A percentile compares a stretch with the other conserved stretches of the same genome.
Evolutionary conservation across 2,329 filamentous ascomycete species (phyloP).

Genomic region (Mariannaea sp.): DNA sequence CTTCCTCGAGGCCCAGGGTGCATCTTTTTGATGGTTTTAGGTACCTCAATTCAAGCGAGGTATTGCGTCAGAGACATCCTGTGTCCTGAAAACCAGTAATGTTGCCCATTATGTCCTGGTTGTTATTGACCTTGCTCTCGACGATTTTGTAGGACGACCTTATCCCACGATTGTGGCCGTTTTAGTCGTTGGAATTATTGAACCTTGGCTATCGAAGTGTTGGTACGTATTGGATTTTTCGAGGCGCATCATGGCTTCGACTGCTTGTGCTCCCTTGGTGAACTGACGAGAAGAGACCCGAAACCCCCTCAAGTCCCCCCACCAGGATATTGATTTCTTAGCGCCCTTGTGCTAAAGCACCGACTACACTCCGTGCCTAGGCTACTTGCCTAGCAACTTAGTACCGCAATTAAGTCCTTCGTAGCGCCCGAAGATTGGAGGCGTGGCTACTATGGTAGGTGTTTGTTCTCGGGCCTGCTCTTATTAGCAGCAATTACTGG

Average conservation of each 20-base stretch:
- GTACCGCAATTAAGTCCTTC: no score
- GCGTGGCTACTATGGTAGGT: slow-evolving; percentile 7
- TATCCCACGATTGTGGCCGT: slow-evolving; percentile 7
- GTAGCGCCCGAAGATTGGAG: neutral
- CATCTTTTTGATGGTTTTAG: slow-evolving; percentile 2
- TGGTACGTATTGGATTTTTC: slow-evolving; percentile 4
- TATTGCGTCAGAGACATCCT: slow-evolving; percentile 14
- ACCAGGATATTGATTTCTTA: slow-evolving; percentile 29
- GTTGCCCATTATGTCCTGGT: slow-evolving; percentile 7
- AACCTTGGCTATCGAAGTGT: slow-evolving; percentile 1
- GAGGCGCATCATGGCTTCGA: neutral
- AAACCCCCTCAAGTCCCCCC: slow-evolving; percentile 22
- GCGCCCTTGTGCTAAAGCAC: no score
- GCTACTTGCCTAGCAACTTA: no score
- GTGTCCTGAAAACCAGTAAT: slow-evolving; percentile 5
- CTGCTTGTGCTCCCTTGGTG: neutral
- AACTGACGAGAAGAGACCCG: neutral
- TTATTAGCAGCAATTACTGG: no score
- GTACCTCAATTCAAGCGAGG: slow-evolving; percentile 1
- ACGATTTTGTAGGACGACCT: slow-evolving; percentile 15
- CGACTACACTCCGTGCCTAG: no score
- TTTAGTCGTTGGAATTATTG: slow-evolving; percentile 17
- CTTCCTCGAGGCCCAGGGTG: slow-evolving; percentile 3
- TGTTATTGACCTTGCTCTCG: slow-evolving; percentile 3
- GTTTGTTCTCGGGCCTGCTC: slow-evolving; percentile 1